Conservation (phyloP, 148 eudicot species). For the Beta vulgaris region DNA sequence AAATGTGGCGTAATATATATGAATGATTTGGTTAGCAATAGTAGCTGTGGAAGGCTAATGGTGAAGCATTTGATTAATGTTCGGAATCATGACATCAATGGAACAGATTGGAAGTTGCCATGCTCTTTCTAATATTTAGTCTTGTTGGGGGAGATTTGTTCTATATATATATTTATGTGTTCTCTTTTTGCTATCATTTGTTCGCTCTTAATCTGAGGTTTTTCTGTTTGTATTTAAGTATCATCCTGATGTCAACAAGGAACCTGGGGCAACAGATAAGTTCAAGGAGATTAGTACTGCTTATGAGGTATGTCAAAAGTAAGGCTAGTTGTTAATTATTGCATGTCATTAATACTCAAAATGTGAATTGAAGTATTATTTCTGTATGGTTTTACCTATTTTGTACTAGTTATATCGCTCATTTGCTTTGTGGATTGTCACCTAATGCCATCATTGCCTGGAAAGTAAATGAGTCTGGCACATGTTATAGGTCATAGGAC, state of each 20-base stretch:
- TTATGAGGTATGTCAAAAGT: slow-evolving; percentile 69
- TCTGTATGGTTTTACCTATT: not conserved
- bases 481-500: not conserved
- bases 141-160: not conserved
- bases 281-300: slow-evolving; percentile 98
- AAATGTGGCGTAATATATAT: too few species aligned
- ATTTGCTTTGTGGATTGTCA: slow-evolving; percentile 2
- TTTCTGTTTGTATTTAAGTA: slow-evolving; percentile 46
- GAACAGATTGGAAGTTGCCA: not conserved
- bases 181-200: not conserved
- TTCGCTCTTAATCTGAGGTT: slow-evolving; percentile 25
- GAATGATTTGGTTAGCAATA: too few species aligned
- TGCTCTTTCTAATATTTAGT: not conserved
- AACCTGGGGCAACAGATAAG: slow-evolving; percentile 97
- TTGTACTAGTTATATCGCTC: not conserved
- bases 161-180: not conserved
- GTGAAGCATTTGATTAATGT: not conserved
- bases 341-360: not conserved
- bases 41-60: too few species aligned
- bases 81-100: not conserved
- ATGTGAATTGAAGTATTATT: not conserved
- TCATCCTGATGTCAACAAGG: slow-evolving; percentile 98
- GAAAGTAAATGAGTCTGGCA: not conserved
- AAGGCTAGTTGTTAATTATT: not conserved
- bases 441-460: not conserved